Evolutionary conservation across 441 rosid genomes (phyloP).

Genomic region (Populus hybrid): DNA sequence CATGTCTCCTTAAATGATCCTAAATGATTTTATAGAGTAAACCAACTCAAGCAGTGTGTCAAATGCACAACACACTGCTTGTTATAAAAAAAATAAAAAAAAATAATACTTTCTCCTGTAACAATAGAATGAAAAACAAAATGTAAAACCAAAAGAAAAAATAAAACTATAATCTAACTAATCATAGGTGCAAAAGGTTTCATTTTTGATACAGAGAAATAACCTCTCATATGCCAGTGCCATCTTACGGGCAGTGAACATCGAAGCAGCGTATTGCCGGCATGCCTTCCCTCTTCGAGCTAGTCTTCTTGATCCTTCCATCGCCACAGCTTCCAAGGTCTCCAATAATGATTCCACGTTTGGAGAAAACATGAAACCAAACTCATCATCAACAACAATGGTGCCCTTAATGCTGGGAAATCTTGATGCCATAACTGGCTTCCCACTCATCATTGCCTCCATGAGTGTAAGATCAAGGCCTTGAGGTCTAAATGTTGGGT

Average conservation of each 20-base stretch:
- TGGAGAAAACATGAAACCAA: conserved; percentile 83
- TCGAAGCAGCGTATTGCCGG: conserved; percentile 57
- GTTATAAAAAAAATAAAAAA: neutral
- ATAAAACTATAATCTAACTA: conserved; percentile 13
- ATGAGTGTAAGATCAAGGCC: conserved; percentile 88
- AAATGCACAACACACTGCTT: neutral
- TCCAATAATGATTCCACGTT: conserved; percentile 67
- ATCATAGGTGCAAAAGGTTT: conserved; percentile 57
- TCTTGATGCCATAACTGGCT: conserved; percentile 81
- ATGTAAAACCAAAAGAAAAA: neutral
- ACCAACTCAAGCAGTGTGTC: neutral
- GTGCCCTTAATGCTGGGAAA: conserved; percentile 85
- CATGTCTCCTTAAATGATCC: neutral
- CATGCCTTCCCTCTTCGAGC: conserved; percentile 71
- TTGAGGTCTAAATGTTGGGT: conserved; percentile 89
- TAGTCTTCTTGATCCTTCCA: conserved; percentile 58
- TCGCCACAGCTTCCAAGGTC: conserved; percentile 46
- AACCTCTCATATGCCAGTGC: conserved; percentile 85
- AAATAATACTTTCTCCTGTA: neutral
- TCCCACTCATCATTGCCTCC: conserved; percentile 97
- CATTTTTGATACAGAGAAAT: conserved; percentile 76
- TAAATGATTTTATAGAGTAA: neutral
- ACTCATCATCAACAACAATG: conserved; percentile 72
- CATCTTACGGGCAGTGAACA: conserved; percentile 90
- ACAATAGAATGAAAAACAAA: neutral